phyloP scores from a whole-genome alignment of 192 early-diverging fungal genomes.

The Coemansia sp. region DNA sequence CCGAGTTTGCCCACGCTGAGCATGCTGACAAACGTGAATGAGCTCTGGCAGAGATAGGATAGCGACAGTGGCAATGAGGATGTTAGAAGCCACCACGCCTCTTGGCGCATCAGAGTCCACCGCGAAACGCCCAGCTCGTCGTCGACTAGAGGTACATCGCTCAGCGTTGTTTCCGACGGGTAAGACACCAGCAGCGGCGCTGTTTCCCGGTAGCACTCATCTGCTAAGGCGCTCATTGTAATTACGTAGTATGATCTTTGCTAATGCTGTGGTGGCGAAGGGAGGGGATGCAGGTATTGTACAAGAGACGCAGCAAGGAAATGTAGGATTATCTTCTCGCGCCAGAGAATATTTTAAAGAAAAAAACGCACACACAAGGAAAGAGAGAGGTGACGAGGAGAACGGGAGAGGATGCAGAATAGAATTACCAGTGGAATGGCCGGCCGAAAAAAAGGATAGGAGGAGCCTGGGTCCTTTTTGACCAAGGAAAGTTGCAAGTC shows the following conservation, averaged over 20 bases:
- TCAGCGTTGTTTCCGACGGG: conserved; percentile 37
- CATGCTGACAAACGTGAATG: conserved; percentile 66
- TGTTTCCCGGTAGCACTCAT: conserved; percentile 3
- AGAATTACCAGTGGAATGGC: background rate
- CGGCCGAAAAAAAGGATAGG: background rate
- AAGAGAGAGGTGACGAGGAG: background rate
- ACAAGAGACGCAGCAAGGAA: too few relatives aligned
- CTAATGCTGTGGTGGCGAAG: too few relatives aligned
- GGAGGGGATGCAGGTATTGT: background rate
- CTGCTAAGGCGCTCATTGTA: background rate
- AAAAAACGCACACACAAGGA: too few relatives aligned
- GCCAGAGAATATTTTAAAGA: too few relatives aligned
- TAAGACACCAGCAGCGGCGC: conserved; percentile 18
- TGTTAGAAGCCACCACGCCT: conserved; percentile 33
- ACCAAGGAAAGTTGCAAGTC: background rate
- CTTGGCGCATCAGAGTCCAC: conserved; percentile 24
- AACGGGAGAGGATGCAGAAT: background rate
- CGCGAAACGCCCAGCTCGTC: conserved; percentile 31
- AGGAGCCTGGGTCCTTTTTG: background rate
- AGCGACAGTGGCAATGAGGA: conserved; percentile 59
- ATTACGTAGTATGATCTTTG: too few relatives aligned
- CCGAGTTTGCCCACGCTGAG: conserved; percentile 67
- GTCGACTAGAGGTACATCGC: conserved; percentile 7
- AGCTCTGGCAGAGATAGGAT: conserved; percentile 68
- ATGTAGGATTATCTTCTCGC: too few relatives aligned